Evolutionary conservation across 768 basidiomycete genomes (phyloP), one percentile per base, ranked within the genome.

Genomic region (Kwoniella sp.): DNA sequence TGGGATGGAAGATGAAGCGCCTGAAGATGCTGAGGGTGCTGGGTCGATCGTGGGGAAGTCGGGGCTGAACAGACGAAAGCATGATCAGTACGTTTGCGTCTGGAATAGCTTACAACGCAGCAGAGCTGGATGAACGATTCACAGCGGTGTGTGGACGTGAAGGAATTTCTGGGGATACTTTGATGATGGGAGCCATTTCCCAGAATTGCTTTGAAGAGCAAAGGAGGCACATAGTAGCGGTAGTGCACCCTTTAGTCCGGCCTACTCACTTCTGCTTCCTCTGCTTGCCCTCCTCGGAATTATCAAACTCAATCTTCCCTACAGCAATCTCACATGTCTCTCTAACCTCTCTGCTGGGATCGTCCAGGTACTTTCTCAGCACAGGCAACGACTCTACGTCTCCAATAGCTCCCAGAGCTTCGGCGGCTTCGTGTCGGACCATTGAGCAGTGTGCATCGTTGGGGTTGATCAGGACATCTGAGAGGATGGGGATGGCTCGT

Each of bases 351-450:
- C 87, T 83, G 67, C 89, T 85, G 10, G 85, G 74, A 82, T 97
- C 91, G 58, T 82, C 77, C 30, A 90, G 80, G 81, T 88, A 93
- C 78, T 88, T 83, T 59, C 82, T 81, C 37, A 99, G 84, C 60
- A 92, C 78, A 2, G 87, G 84, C 12, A 94, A 73, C 17, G 91
- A 90, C 0, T 80, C 69, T 1, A 83, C 73, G 22, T 86, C 83
- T 8, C 90, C 92, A 37, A 98, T 91, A 0, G 96, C 96, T 44
- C 94, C 96, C 83, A 99, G 89, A 9, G 96, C 96, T 81, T 99
- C 96, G n/a, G 96, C 96, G 54, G 95, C 93, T 90, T 99, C 96
- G 82, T 99, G 96, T 58, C 96, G 84, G 65, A 98, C 96, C 96
- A 99, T 99, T 0, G 92, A 88, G 47, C 78, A 77, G 52, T 79